These are phyloP conservation scores for Penicillium sp. DNA, from an alignment of 2,329 filamentous ascomycete species.

Conservation along the genomic window DNA sequence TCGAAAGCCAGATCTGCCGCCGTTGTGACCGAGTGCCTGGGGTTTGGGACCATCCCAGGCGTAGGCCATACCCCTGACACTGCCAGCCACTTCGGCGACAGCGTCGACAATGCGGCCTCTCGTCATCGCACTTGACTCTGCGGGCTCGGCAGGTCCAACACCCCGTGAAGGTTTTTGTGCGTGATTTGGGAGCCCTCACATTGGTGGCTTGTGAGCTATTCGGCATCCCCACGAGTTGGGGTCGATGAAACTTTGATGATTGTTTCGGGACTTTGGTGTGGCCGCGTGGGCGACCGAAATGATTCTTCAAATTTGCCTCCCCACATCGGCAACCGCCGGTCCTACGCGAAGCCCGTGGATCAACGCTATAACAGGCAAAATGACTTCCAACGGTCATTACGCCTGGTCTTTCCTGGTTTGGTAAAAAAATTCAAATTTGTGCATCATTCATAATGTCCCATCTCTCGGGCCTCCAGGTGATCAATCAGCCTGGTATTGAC, in stretches of 20 bases:
- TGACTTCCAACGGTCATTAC: not conserved
- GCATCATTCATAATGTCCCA: too few species aligned
- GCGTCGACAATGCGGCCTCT: conserved; percentile 21
- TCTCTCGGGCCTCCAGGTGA: too few species aligned
- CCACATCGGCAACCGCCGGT: conserved; percentile 14
- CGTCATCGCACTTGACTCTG: conserved; percentile 27
- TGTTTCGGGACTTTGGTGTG: not conserved
- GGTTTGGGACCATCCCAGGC: conserved; percentile 23
- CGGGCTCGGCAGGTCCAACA: conserved; percentile 29
- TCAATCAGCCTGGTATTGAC: too few species aligned
- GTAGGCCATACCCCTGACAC: conserved; percentile 26
- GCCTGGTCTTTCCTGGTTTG: not conserved
- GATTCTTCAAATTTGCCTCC: conserved; percentile 1
- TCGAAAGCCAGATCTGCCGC: conserved; percentile 14
- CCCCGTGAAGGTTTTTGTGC: conserved; percentile 28
- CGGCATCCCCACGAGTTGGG: conserved; percentile 17
- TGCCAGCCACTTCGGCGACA: conserved; percentile 23
- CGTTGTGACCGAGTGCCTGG: conserved; percentile 17
- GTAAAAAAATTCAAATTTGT: too few species aligned
- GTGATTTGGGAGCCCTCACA: conserved; percentile 15
- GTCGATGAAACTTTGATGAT: not conserved
- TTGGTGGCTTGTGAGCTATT: conserved; percentile 11
- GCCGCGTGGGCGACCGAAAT: not conserved
- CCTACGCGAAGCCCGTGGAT: not conserved
- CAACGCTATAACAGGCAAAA: not conserved